Conservation (phyloP, 2,329 filamentous ascomycete species). For the Ambrosiella cleistominuta region DNA sequence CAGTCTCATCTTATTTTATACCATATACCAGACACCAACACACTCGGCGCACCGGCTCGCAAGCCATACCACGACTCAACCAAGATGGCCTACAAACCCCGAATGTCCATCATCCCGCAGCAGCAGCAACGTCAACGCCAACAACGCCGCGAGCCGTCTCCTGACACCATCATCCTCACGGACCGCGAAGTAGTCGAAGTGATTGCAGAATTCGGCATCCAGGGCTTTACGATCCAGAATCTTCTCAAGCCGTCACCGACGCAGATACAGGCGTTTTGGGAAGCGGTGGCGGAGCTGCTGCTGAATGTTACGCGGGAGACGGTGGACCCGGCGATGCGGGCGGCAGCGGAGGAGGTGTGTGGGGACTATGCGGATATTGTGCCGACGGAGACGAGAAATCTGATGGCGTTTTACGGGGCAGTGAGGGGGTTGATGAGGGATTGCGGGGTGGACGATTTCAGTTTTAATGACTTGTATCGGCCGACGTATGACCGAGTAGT, state of each 20-base stretch:
- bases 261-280: conserved; percentile 92
- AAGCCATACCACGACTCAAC: neutral
- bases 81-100: conserved; percentile 38
- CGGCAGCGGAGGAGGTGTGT: conserved; percentile 72
- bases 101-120: conserved; percentile 42
- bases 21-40: neutral
- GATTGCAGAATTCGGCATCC: conserved; percentile 91
- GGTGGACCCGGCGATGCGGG: conserved; percentile 86
- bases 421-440: conserved; percentile 63
- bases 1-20: neutral
- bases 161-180: conserved; percentile 42
- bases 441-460: conserved; percentile 87
- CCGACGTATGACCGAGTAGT: conserved; percentile 79
- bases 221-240: conserved; percentile 60
- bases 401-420: conserved; percentile 90
- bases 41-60: neutral
- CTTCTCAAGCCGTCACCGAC: conserved; percentile 85
- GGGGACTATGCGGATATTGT: conserved; percentile 73
- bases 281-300: conserved; percentile 88
- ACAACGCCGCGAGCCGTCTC: conserved; percentile 42
- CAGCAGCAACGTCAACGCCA: conserved; percentile 31
- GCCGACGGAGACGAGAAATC: conserved; percentile 71
- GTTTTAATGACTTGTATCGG: conserved; percentile 77
- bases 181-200: conserved; percentile 82
- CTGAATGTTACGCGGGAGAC: conserved; percentile 88